Conservation (phyloP, 768 basidiomycete species). For the Mycena alexandri region DNA sequence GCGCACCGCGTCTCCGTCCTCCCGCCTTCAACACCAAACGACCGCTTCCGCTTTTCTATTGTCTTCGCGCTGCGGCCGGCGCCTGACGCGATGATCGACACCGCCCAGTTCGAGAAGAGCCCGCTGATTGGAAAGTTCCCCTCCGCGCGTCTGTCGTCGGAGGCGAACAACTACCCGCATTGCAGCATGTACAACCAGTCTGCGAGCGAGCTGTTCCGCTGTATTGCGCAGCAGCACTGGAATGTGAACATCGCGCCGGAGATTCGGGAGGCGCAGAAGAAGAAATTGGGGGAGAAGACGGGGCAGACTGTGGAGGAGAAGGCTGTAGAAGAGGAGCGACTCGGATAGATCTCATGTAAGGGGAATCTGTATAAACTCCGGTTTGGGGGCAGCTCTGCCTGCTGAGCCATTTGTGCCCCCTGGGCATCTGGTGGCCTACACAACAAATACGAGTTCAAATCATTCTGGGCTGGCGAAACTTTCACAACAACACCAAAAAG, state of each 20-base stretch:
- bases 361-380: no score
- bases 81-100: slow-evolving; percentile 16
- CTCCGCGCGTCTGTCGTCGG: slow-evolving; percentile 1
- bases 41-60: slow-evolving; percentile 29
- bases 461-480: no score
- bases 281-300: slow-evolving; percentile 2
- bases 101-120: slow-evolving; percentile 11
- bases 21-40: slow-evolving; percentile 9
- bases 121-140: slow-evolving; percentile 29
- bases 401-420: no score
- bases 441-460: no score
- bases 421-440: no score
- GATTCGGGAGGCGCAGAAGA: slow-evolving; percentile 30
- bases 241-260: slow-evolving; percentile 37
- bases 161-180: slow-evolving; percentile 19
- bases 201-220: slow-evolving; percentile 22
- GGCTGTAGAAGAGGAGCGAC: background rate
- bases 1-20: slow-evolving; percentile 36
- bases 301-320: background rate
- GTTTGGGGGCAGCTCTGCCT: no score
- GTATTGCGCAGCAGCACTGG: slow-evolving; percentile 28
- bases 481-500: no score
- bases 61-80: slow-evolving; percentile 37
- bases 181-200: slow-evolving; percentile 33
- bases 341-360: no score